A percentile compares a stretch with the other conserved stretches of the same genome.
Conservation (phyloP, 2,329 filamentous ascomycete species). For the Diplodia intermedia region DNA sequence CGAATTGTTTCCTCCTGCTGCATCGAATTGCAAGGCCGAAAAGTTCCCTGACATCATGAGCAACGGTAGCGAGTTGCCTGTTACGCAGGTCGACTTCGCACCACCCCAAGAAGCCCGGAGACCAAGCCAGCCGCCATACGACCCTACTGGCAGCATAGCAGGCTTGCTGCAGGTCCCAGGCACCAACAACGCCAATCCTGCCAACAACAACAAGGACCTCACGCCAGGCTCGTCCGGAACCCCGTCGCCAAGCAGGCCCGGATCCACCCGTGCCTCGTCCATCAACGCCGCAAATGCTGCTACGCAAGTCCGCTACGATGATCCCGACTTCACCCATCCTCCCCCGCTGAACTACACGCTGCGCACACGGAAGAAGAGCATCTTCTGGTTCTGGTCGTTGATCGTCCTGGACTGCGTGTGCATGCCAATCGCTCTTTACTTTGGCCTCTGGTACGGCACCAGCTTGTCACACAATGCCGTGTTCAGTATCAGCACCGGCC, state of each 20-base stretch:
- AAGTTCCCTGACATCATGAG: conserved; percentile 20
- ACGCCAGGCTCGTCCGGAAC: conserved; percentile 21
- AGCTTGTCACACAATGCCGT: conserved; percentile 58
- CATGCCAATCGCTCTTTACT: conserved; percentile 67
- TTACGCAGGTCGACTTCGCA: conserved; percentile 30
- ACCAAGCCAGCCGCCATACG: conserved; percentile 25
- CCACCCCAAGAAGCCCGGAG: conserved; percentile 1
- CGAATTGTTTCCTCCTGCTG: neutral
- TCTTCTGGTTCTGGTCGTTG: conserved; percentile 65
- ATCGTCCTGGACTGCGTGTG: conserved; percentile 65
- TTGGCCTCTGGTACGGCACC: conserved; percentile 65
- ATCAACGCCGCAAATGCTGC: conserved; percentile 47
- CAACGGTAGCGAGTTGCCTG: conserved; percentile 18
- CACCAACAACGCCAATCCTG: conserved; percentile 11
- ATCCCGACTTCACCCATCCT: conserved; percentile 51
- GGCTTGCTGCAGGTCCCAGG: conserved; percentile 22
- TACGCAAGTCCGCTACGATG: conserved; percentile 51
- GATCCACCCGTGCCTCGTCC: conserved; percentile 39
- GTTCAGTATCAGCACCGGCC: conserved; percentile 62
- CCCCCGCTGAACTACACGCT: conserved; percentile 65
- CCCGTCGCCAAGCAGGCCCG: conserved; percentile 21
- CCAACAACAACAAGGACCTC: neutral
- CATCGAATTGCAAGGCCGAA: conserved; percentile 4
- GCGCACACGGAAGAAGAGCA: conserved; percentile 60
- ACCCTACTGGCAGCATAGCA: conserved; percentile 27